These are phyloP conservation scores for Nitzschia palea DNA, from an alignment of 108 stramenopile species.

Conservation along the genomic window DNA sequence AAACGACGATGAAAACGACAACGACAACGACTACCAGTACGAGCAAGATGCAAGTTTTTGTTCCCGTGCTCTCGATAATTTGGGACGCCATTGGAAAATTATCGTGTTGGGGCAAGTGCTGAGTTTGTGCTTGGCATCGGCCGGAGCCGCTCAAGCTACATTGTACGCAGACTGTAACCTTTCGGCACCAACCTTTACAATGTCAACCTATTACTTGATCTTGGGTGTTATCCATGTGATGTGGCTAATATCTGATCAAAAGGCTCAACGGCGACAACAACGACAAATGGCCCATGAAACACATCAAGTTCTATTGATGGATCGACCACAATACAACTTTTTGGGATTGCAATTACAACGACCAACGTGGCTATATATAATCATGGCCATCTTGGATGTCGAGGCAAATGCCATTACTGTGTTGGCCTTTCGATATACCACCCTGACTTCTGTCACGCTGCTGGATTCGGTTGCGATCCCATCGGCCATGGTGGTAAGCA, in stretches of 20 bases:
- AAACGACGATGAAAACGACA: no score
- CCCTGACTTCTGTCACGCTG: constrained; percentile 88
- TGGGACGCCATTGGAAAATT: constrained; percentile 33
- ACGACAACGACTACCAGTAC: no score
- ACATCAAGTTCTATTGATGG: not conserved
- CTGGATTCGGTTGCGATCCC: constrained; percentile 95
- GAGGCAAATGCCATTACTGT: constrained; percentile 91
- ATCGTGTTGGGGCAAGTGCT: constrained; percentile 60
- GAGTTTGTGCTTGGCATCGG: constrained; percentile 48
- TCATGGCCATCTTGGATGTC: constrained; percentile 86
- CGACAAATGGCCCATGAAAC: constrained; percentile 6
- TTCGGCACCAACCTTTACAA: constrained; percentile 45
- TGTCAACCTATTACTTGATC: constrained; percentile 51
- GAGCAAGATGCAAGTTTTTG: no score
- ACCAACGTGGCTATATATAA: constrained; percentile 51
- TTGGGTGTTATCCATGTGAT: constrained; percentile 31
- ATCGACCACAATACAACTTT: constrained; percentile 7
- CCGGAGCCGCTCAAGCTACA: constrained; percentile 58
- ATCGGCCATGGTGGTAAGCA: constrained; percentile 86
- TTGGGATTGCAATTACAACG: constrained; percentile 37
- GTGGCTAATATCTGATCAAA: not conserved
- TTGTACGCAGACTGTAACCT: constrained; percentile 48
- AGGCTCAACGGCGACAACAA: constrained; percentile 7
- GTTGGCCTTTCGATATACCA: constrained; percentile 90
- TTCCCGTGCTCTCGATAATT: no score